Evolutionary conservation across 352 stramenopile species (phyloP).

Genomic region (Phytophthora cactorum): DNA sequence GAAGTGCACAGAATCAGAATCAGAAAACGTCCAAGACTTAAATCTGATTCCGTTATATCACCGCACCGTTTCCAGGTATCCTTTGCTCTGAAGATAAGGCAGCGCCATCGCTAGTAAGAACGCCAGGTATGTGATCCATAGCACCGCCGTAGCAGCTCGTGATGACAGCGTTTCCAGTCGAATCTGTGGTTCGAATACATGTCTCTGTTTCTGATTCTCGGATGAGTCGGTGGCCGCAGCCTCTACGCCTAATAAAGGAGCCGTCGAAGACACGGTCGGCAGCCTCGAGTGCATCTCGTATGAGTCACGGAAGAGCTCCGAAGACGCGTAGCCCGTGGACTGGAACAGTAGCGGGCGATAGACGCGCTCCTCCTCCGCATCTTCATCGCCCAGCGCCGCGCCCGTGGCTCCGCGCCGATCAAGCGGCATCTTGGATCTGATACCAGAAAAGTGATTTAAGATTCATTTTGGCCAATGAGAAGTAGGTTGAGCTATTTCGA

Average conservation of each 20-base stretch:
- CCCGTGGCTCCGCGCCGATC: constrained; percentile 6
- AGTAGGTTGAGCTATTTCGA: constrained; percentile 2
- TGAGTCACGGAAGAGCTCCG: constrained; percentile 78
- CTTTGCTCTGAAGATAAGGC: constrained; percentile 80
- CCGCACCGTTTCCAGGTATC: constrained; percentile 69
- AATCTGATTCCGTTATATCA: constrained; percentile 3
- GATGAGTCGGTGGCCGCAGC: constrained; percentile 13
- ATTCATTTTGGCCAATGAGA: constrained; percentile 29
- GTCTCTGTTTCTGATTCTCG: constrained; percentile 34
- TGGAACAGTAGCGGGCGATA: constrained; percentile 84
- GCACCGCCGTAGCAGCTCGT: constrained; percentile 67
- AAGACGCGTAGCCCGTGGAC: constrained; percentile 81
- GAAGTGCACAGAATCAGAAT: constrained; percentile 19
- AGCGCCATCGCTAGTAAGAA: constrained; percentile 74
- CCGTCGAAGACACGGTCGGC: constrained; percentile 26
- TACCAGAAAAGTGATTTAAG: constrained; percentile 14
- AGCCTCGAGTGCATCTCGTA: constrained; percentile 83
- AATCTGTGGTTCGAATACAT: constrained; percentile 60
- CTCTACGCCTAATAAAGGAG: constrained; percentile 32
- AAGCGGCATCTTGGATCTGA: constrained; percentile 28
- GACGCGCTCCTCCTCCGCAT: constrained; percentile 51
- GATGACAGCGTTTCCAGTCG: constrained; percentile 85
- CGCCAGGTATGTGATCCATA: constrained; percentile 79
- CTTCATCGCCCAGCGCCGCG: constrained; percentile 5
- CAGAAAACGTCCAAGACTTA: constrained; percentile 1